Evolutionary conservation across 2,329 filamentous ascomycete genomes (phyloP).

Genomic region (Didymella pinodella): DNA sequence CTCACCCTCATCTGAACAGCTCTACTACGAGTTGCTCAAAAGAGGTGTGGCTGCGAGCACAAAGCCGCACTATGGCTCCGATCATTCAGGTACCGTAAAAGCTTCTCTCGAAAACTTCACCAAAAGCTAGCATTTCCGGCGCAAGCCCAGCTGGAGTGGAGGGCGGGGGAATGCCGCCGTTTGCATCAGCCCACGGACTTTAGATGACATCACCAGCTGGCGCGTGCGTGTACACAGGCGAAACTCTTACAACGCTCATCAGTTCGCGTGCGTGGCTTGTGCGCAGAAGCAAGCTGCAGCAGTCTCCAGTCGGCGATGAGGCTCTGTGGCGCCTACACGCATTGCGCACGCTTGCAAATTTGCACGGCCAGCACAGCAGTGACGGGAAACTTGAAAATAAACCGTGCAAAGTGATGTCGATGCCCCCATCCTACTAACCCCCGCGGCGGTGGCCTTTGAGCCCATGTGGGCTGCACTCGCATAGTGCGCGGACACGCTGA

Average conservation of each 20-base stretch:
- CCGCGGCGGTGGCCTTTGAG: conserved; percentile 16
- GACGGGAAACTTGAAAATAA: background rate
- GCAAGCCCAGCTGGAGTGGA: background rate
- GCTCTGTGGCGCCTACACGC: conserved; percentile 8
- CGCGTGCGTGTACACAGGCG: conserved; percentile 18
- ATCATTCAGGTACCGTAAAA: conserved; percentile 34
- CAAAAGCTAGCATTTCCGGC: background rate
- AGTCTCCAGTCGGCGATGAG: conserved; percentile 10
- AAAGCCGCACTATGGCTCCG: conserved; percentile 28
- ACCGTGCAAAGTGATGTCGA: conserved; percentile 12
- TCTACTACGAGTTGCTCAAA: conserved; percentile 28
- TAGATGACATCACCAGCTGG: conserved; percentile 20
- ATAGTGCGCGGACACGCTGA: conserved; percentile 15
- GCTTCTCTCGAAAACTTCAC: conserved; percentile 3
- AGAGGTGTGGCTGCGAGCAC: conserved; percentile 25
- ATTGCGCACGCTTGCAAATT: background rate
- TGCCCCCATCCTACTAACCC: conserved; percentile 8
- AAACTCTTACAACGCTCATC: conserved; percentile 11
- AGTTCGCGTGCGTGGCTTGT: conserved; percentile 17
- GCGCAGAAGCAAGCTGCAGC: conserved; percentile 9
- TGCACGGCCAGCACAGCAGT: conserved; percentile 4
- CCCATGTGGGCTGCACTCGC: conserved; percentile 18
- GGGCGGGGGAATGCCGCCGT: conserved; percentile 14
- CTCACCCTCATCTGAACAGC: conserved; percentile 28
- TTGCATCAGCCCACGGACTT: conserved; percentile 16